Base-by-base conservation (phyloP, 768 basidiomycete genomes). In the Udeniomyces megalosporus region DNA sequence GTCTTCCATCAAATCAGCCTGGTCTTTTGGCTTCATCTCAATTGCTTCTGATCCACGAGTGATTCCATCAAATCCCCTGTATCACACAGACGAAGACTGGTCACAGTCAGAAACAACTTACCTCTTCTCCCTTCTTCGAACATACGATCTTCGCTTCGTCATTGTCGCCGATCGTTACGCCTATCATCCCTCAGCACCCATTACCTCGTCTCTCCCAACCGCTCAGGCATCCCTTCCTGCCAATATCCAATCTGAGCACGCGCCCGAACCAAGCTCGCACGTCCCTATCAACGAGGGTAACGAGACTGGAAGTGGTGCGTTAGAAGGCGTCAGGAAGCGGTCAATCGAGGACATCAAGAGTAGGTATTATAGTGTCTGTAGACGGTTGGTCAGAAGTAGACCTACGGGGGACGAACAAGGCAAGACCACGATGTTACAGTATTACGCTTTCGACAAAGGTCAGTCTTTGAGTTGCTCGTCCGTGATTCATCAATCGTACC, bases 41-140 rank as follows among this genome's bases (percentile, higher is more conserved):
- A n/a, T n/a, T n/a, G n/a, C n/a, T n/a, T n/a, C n/a, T n/a, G n/a
- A n/a, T n/a, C n/a, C n/a, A n/a, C n/a, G n/a, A n/a, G n/a, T 42
- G 38, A 42, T 42, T 8, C 17, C 8, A 8, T 8, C 17, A 42
- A 42, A 42, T 17, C 10, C 8, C 17, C 54, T n/a, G 5, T 47
- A 17, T 1, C 4, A 3, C 44, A 53, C 55, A 84, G 93, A 92
- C 68, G 76, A 75, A 11, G 84, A 84, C 64, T 97, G 95, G 95
- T 80, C 86, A 6, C 85, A 84, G 68, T 88, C 90, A 67, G 91
- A 96, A 73, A 96, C 95, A 0, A 86, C 89, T 70, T 89, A 96
- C 70, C 79, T 99, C 1, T 93, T 97, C 74, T 75, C 75, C 3
- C 73, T 93, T 10, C 83, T 85, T 10, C 78, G 80, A 54, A 83